Evolutionary conservation across 164 flowering plant species (phyloP).

Genomic region (Taxillus chinensis): DNA sequence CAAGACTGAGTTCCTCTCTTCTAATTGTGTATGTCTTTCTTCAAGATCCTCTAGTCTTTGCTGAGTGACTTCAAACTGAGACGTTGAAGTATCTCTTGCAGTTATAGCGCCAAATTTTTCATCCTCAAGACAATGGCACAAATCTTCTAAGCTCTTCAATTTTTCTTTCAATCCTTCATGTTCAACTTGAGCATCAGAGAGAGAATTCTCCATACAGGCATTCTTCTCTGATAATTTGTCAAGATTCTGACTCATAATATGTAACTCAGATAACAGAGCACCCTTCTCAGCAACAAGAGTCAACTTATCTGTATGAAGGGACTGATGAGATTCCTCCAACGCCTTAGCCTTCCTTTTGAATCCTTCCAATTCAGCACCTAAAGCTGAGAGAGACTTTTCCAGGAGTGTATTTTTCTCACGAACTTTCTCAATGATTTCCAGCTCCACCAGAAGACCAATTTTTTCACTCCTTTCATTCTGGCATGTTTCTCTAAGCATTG

Average conservation of each 20-base stretch:
- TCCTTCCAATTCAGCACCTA: slow-evolving; percentile 45
- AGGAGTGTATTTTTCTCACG: slow-evolving; percentile 41
- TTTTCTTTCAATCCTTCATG: slow-evolving; percentile 33
- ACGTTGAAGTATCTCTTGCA: slow-evolving; percentile 28
- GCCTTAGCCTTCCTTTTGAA: slow-evolving; percentile 30
- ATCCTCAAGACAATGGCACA: slow-evolving; percentile 26
- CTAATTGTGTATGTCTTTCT: slow-evolving; percentile 24
- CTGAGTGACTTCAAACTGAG: slow-evolving; percentile 26
- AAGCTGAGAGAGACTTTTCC: slow-evolving; percentile 45
- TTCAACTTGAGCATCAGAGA: slow-evolving; percentile 38
- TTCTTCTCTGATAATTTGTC: slow-evolving; percentile 37
- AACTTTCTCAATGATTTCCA: slow-evolving; percentile 43
- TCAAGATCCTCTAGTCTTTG: slow-evolving; percentile 26
- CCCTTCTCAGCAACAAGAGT: slow-evolving; percentile 39
- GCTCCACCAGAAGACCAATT: slow-evolving; percentile 32
- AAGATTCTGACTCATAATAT: slow-evolving; percentile 26
- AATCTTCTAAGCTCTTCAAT: slow-evolving; percentile 38
- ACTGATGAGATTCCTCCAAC: slow-evolving; percentile 38
- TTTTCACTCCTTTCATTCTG: slow-evolving; percentile 34
- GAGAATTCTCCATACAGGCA: slow-evolving; percentile 39
- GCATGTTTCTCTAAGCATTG: slow-evolving; percentile 21
- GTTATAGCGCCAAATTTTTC: slow-evolving; percentile 36
- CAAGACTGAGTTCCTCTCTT: slow-evolving; percentile 18
- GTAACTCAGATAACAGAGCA: slow-evolving; percentile 27
- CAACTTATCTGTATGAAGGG: slow-evolving; percentile 39